phyloP scores from a whole-genome alignment of 139 green algal species.

The Auxenochlorella pyrenoidosa region DNA sequence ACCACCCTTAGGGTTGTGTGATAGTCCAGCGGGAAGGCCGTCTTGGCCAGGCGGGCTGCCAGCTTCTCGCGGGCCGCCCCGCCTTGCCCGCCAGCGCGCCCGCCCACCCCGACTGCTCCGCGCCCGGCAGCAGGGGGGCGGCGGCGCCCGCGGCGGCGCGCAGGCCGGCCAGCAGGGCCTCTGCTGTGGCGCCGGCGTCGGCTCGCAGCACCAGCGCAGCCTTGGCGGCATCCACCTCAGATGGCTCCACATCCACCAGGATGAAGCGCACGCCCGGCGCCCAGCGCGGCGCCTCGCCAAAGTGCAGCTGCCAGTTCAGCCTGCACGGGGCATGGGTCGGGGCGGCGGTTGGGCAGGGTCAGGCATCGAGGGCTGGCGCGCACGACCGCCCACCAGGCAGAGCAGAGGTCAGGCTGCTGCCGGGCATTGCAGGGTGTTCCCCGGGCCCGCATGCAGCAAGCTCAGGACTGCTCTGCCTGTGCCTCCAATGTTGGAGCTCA shows the following conservation, averaged over 20 bases:
- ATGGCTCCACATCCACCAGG: constrained; percentile 65
- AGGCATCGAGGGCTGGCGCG: background rate
- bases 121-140: background rate
- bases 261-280: constrained; percentile 69
- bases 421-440: background rate
- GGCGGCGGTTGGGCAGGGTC: too few species aligned
- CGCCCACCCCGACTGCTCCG: constrained; percentile 17
- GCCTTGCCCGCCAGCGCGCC: constrained; percentile 32
- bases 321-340: constrained; percentile 25
- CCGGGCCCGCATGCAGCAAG: too few species aligned
- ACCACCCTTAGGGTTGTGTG: constrained; percentile 64
- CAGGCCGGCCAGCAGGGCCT: constrained; percentile 50
- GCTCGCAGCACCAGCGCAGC: constrained; percentile 54
- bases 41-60: constrained; percentile 12
- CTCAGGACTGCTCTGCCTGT: too few species aligned
- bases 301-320: constrained; percentile 90
- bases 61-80: constrained; percentile 51
- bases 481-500: too few species aligned
- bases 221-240: constrained; percentile 51
- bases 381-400: background rate
- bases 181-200: constrained; percentile 57
- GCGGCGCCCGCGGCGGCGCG: background rate
- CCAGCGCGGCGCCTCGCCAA: constrained; percentile 80
- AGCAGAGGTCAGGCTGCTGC: background rate
- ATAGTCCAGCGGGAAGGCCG: constrained; percentile 69